Conservation (phyloP, 106 monocot species). For the Dactylorhiza incarnata region DNA sequence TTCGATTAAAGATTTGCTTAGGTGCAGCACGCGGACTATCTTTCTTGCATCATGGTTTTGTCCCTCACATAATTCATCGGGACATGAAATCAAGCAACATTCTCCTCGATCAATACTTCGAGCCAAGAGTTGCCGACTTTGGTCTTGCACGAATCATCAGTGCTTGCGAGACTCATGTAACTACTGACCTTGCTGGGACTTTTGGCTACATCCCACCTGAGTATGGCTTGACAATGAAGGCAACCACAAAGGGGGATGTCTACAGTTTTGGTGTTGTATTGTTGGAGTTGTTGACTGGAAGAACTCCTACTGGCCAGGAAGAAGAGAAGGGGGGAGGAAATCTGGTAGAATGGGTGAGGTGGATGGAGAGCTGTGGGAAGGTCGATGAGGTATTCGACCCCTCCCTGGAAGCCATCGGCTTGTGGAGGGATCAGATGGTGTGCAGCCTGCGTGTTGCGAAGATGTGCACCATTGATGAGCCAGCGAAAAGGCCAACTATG, state of each 20-base stretch:
- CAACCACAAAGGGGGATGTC: slow-evolving; percentile 43
- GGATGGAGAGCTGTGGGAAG: slow-evolving; percentile 20
- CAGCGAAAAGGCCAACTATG: slow-evolving; percentile 49
- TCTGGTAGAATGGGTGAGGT: slow-evolving; percentile 42
- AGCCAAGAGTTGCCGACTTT: slow-evolving; percentile 41
- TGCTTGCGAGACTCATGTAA: slow-evolving; percentile 49
- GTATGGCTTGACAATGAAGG: slow-evolving; percentile 40
- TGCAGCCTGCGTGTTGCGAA: slow-evolving; percentile 26
- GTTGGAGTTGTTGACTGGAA: slow-evolving; percentile 42
- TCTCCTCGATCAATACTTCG: slow-evolving; percentile 34
- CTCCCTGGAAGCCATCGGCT: slow-evolving; percentile 4
- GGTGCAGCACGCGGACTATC: slow-evolving; percentile 47
- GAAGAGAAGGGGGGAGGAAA: slow-evolving; percentile 41
- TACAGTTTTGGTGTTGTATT: slow-evolving; percentile 55
- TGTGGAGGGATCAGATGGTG: slow-evolving; percentile 36
- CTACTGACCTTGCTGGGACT: slow-evolving; percentile 47
- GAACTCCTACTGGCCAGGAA: slow-evolving; percentile 38
- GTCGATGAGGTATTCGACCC: slow-evolving; percentile 29
- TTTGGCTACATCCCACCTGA: slow-evolving; percentile 57
- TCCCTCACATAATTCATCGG: slow-evolving; percentile 47
- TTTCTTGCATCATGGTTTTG: slow-evolving; percentile 52
- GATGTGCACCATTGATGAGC: slow-evolving; percentile 41
- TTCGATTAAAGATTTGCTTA: slow-evolving; percentile 58
- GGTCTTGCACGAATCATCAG: slow-evolving; percentile 46
- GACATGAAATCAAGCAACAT: slow-evolving; percentile 64